A percentile compares a stretch with the other conserved stretches of the same genome.
These are phyloP conservation scores for Suillus alpinus DNA, from an alignment of 768 basidiomycete species.

Conservation along the genomic window DNA sequence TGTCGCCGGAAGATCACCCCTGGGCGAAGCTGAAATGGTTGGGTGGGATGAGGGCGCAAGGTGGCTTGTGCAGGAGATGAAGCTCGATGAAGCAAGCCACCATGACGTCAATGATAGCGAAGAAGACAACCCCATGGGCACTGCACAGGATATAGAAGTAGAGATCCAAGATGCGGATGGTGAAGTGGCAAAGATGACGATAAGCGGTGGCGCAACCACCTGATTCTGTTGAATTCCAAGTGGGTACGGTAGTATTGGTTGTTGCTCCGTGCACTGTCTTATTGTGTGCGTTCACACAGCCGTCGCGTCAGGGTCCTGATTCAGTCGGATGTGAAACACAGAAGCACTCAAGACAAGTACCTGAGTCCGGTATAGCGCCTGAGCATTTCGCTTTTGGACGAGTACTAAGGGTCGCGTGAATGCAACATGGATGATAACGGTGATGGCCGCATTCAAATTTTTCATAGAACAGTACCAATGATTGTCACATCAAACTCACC, in stretches of 20 bases:
- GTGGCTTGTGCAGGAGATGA: conserved; percentile 82
- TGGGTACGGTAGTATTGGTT: not conserved
- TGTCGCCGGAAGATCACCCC: conserved; percentile 65
- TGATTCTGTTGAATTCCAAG: not conserved
- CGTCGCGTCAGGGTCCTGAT: not conserved
- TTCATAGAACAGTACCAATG: too few relatives aligned
- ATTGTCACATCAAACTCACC: not conserved
- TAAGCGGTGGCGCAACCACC: conserved; percentile 16
- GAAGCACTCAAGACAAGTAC: not conserved
- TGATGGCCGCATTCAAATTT: not conserved
- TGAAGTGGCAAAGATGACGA: conserved; percentile 61
- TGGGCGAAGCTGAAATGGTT: conserved; percentile 76
- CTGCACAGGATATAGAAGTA: conserved; percentile 51
- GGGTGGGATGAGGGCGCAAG: conserved; percentile 83
- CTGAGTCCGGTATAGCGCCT: too few relatives aligned
- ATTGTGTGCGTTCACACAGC: not conserved
- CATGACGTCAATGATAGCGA: conserved; percentile 35
- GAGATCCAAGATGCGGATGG: conserved; percentile 75
- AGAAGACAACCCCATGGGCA: conserved; percentile 29
- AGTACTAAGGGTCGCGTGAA: not conserved
- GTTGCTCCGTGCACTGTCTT: not conserved
- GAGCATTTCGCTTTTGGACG: not conserved
- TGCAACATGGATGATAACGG: not conserved
- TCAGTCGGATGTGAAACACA: not conserved
- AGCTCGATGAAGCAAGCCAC: conserved; percentile 48